A percentile compares a stretch with the other conserved stretches of the same genome.
phyloP scores from a whole-genome alignment of 2,329 filamentous ascomycete genomes.

The Talaromyces sp. region DNA sequence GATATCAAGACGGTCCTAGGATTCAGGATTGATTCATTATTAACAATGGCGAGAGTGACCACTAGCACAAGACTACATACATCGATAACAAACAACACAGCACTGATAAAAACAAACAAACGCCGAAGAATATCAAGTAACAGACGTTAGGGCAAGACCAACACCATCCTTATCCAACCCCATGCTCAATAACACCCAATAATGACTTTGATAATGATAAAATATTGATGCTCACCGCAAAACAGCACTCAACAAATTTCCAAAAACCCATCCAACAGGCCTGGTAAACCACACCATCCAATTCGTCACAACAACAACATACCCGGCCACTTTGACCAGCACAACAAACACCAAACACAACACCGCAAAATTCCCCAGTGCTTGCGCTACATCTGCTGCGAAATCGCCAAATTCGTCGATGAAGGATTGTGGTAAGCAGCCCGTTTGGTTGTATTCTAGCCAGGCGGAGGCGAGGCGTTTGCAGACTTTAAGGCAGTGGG shows the following conservation, averaged over 20 bases:
- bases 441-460: conserved; percentile 34
- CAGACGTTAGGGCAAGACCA: not conserved
- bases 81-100: not conserved
- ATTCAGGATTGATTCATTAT: not conserved
- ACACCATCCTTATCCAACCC: not conserved
- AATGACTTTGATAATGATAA: not conserved
- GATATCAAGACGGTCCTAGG: not conserved
- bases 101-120: not conserved
- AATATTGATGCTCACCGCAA: not conserved
- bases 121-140: not conserved
- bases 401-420: conserved; percentile 32
- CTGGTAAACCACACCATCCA: conserved; percentile 40
- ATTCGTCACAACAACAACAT: conserved; percentile 34
- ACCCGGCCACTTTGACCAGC: conserved; percentile 32
- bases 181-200: not conserved
- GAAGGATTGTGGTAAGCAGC: conserved; percentile 31
- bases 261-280: conserved; percentile 36
- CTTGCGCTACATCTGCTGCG: conserved; percentile 34
- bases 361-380: conserved; percentile 34
- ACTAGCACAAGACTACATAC: not conserved
- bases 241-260: conserved; percentile 16
- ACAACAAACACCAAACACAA: conserved; percentile 35
- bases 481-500: conserved; percentile 21
- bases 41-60: not conserved
- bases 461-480: conserved; percentile 27